These are phyloP conservation scores for Trametes gibbosa DNA, from an alignment of 768 basidiomycete genomes.

Conservation along the genomic window DNA sequence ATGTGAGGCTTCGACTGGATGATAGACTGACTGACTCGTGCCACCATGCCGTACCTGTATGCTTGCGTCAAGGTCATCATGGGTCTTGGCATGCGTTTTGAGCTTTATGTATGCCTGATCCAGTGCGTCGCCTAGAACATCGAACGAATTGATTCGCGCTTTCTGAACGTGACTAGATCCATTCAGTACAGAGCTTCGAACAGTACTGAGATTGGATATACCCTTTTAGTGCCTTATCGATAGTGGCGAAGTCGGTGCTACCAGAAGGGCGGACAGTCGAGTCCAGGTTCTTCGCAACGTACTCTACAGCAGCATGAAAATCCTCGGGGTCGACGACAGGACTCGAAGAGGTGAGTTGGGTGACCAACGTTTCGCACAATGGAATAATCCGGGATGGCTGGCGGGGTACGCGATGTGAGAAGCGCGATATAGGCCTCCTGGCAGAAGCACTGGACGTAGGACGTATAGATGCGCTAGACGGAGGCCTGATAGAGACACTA, in stretches of 20 bases:
- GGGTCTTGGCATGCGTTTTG: constrained; percentile 46
- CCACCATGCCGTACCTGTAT: constrained; percentile 46
- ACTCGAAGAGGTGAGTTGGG: constrained; percentile 51
- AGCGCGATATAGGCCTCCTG: constrained; percentile 30
- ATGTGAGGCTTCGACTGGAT: constrained; percentile 1
- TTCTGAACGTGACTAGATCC: constrained; percentile 41
- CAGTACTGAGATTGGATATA: constrained; percentile 29
- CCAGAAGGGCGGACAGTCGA: constrained; percentile 53
- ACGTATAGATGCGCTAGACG: constrained; percentile 36
- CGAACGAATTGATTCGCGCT: constrained; percentile 64
- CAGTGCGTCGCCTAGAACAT: constrained; percentile 59
- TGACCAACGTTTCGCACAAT: constrained; percentile 51
- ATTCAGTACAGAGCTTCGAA: not conserved
- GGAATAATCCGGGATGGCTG: constrained; percentile 52
- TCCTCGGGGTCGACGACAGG: constrained; percentile 42
- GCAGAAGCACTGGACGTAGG: constrained; percentile 39
- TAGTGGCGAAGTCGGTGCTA: constrained; percentile 51
- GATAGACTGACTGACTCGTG: not conserved
- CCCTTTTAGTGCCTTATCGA: constrained; percentile 57
- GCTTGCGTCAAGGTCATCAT: constrained; percentile 61
- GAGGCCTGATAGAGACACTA: constrained; percentile 42
- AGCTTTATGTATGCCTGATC: constrained; percentile 50
- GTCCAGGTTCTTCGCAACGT: constrained; percentile 59
- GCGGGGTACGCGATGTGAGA: constrained; percentile 49
- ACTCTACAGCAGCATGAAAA: constrained; percentile 50